Percentiles rank a stretch among this genome's conserved stretches.
These are phyloP conservation scores for Auricularia auricula-judae DNA, from an alignment of 768 basidiomycete genomes.

Conservation along the genomic window DNA sequence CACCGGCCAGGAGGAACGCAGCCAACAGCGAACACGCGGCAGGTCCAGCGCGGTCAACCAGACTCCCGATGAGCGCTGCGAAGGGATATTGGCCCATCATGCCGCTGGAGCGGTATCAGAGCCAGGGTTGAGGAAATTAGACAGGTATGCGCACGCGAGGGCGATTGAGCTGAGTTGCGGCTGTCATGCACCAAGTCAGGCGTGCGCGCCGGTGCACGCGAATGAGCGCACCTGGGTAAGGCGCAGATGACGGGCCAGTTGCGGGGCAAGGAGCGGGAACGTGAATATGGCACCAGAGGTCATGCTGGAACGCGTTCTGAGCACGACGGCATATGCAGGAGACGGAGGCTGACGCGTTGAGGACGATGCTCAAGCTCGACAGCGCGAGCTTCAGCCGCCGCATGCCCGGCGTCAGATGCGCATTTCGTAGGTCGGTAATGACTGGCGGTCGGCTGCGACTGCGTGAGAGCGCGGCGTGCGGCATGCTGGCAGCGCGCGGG, in stretches of 20 bases:
- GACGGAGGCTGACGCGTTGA: slow-evolving; percentile 45
- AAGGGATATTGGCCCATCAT: slow-evolving; percentile 77
- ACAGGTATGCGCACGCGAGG: slow-evolving; percentile 45
- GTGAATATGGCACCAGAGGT: slow-evolving; percentile 72
- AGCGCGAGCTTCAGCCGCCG: slow-evolving; percentile 13
- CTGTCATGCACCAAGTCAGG: slow-evolving; percentile 23
- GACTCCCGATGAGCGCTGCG: slow-evolving; percentile 54
- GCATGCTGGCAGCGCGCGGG: background rate
- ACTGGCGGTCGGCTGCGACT: background rate
- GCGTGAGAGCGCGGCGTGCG: background rate
- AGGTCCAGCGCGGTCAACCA: slow-evolving; percentile 58
- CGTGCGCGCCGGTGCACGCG: background rate
- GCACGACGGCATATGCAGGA: slow-evolving; percentile 3
- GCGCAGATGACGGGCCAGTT: slow-evolving; percentile 45
- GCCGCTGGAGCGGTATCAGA: slow-evolving; percentile 34
- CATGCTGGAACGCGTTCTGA: slow-evolving; percentile 30
- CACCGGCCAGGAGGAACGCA: slow-evolving; percentile 43
- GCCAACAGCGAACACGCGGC: slow-evolving; percentile 55
- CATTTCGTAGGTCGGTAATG: background rate
- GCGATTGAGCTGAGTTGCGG: slow-evolving; percentile 71
- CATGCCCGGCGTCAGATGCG: background rate
- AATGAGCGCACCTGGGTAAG: slow-evolving; percentile 24
- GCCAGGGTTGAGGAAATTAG: background rate
- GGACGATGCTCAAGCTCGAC: slow-evolving; percentile 42
- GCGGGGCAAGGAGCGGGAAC: slow-evolving; percentile 64